Evolutionary conservation across 306 rosid species (phyloP), one percentile per base, ranked within the genome.

Genomic region (Biancaea sappan): DNA sequence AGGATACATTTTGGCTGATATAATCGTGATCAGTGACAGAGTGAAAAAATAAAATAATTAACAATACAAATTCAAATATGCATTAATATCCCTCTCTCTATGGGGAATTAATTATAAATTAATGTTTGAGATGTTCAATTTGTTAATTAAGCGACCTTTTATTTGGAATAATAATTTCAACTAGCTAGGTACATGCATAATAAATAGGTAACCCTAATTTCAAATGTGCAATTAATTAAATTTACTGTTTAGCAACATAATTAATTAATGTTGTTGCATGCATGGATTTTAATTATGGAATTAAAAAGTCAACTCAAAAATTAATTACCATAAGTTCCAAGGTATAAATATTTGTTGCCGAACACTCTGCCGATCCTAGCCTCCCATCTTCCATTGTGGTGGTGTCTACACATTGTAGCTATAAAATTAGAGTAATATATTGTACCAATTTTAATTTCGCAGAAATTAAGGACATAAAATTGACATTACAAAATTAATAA

Each of bases 371-470:
- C 97, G 77, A 92, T 92, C 40, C 97, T 79, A 76, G 97, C 97
- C 80, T 92, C 97, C 97, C 97, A 92, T 81, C 97, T 86, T 75
- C 97, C 97, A 50, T 92, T 92, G 74, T 92, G 96, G 81, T 90
- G 97, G 68, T 92, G 97, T 75, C 96, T 92, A 63, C 29, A 67
- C 71, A 63, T 60, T 46, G 8, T 47, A 78, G 32, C 6, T 6
- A 37, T 26, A 5, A 72, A 47, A 18, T 34, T 13, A 73, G 48
- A 82, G 18, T 10, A 70, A 57, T n/a, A n/a, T n/a, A n/a, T 82
- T 43, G 19, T 19, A 52, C 43, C 38, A 53, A 50, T 48, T 66
- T 62, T 22, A 52, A 62, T 56, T 56, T 25, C 31, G 3, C 7
- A 12, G 14, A 46, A 5, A 56, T 58, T 38, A 38, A 40, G n/a